phyloP scores from a whole-genome alignment of 2,329 filamentous ascomycete species.

The Podosphaera xanthii region DNA sequence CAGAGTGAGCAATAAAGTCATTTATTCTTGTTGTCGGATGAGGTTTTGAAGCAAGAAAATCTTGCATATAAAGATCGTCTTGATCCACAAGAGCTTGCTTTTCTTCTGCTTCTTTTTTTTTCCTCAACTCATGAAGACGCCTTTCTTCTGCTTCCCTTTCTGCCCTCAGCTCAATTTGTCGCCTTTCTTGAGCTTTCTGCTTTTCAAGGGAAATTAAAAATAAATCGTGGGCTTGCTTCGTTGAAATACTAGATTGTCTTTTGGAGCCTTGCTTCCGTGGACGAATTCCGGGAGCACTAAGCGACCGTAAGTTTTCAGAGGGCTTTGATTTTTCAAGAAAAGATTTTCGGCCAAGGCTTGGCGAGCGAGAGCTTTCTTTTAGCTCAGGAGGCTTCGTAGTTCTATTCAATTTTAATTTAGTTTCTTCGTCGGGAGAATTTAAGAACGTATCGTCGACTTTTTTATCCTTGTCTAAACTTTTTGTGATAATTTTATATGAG shows the following conservation, averaged over 20 bases:
- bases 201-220: constrained; percentile 10
- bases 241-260: constrained; percentile 13
- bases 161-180: constrained; percentile 18
- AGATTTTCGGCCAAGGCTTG: constrained; percentile 43
- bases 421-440: constrained; percentile 22
- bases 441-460: constrained; percentile 24
- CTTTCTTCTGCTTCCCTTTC: constrained; percentile 12
- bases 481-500: constrained; percentile 29
- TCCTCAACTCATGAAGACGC: constrained; percentile 19
- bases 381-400: constrained; percentile 25
- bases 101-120: constrained; percentile 33
- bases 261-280: constrained; percentile 26
- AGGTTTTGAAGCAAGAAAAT: constrained; percentile 34
- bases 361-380: constrained; percentile 41
- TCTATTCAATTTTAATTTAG: constrained; percentile 28
- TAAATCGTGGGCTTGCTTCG: not conserved
- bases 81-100: constrained; percentile 37
- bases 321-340: constrained; percentile 27
- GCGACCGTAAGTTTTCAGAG: constrained; percentile 29
- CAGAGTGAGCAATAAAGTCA: constrained; percentile 41
- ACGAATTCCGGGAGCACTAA: constrained; percentile 36
- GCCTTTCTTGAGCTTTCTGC: constrained; percentile 12
- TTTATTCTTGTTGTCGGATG: constrained; percentile 39
- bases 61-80: constrained; percentile 45
- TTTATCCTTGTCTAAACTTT: constrained; percentile 16